Evolutionary conservation across 768 basidiomycete species (phyloP), one percentile per base, ranked within the genome.

Genomic region (Rhodotorula sphaerocarpa): DNA sequence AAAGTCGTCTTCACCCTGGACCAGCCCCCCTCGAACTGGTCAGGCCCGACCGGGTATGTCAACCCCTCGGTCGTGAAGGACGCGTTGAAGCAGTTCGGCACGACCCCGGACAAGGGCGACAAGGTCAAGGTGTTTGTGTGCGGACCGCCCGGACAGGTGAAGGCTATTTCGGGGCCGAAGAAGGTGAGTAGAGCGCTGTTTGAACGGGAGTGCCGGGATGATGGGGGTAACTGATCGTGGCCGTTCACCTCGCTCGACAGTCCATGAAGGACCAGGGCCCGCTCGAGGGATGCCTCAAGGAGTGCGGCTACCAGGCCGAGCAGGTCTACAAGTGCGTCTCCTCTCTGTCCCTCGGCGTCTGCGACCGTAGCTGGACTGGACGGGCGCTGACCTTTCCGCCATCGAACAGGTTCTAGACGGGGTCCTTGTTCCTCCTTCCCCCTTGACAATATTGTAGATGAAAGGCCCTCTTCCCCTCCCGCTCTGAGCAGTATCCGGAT

Each of bases 61-160:
- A 82, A 80, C 52, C 75, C 79, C 55, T 84, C 88, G 47, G 75
- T 90, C 54, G 79, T 97, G 72, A 82, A 84, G 77, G 78, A 86
- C 71, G 52, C 48, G 44, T 79, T 91, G 64, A 80, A 42, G 21
- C 27, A 47, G 43, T 57, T 63, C 30, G 55, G 42, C 14, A 53
- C 60, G 47, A 44, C 36, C 18, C 20, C 56, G 7, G 55, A 61
- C 25, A 34, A 58, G 55, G 81, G 80, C 12, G 83, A 88, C 60
- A 92, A 90, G 77, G 80, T 89, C 70, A 92, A 91, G 79, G 76
- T 92, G 59, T 88, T 91, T 74, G 77, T 96, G 28, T 96, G 90
- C 50, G 86, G 88, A 11, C 89, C 89, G 18, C 93, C 91, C 18
- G 82, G 81, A 7, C 91, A 95, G 75, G 86, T 96, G n/a, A 80